These are phyloP conservation scores for Balansia obtecta DNA, from an alignment of 2,329 filamentous ascomycete species.

Conservation along the genomic window DNA sequence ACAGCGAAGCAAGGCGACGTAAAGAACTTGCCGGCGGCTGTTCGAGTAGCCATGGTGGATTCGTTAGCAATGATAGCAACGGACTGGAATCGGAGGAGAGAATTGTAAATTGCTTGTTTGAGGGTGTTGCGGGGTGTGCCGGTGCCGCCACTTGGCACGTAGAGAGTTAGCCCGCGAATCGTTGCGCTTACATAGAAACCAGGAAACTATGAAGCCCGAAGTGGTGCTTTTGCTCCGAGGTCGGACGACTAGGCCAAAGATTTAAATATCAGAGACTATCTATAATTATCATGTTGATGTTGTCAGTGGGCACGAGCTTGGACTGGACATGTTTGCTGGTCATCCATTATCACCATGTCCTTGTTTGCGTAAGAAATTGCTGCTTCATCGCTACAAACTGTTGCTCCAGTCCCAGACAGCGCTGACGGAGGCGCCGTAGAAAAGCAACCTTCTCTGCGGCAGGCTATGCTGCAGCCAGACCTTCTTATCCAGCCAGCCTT, in stretches of 20 bases:
- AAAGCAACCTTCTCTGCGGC: conserved; percentile 43
- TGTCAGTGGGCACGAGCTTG: background rate
- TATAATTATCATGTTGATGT: too few species aligned
- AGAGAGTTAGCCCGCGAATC: too few species aligned
- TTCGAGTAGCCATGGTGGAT: conserved; percentile 48
- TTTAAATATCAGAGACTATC: background rate
- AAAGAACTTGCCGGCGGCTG: conserved; percentile 69
- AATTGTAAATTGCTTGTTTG: background rate
- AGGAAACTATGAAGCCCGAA: too few species aligned
- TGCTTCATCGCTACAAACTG: background rate
- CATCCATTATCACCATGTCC: conserved; percentile 23
- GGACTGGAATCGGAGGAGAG: background rate
- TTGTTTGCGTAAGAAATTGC: conserved; percentile 31
- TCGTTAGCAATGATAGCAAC: background rate
- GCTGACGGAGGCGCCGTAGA: conserved; percentile 18
- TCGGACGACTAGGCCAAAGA: conserved; percentile 5
- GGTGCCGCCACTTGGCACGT: too few species aligned
- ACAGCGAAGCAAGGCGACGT: conserved; percentile 70
- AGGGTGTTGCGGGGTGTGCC: background rate
- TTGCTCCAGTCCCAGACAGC: background rate
- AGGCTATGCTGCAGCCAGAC: conserved; percentile 47
- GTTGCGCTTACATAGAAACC: too few species aligned
- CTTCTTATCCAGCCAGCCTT: conserved; percentile 42
- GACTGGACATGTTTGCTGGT: too few species aligned
- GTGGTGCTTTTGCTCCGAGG: conserved; percentile 3